phyloP scores from a whole-genome alignment of 2,329 filamentous ascomycete genomes.

The Dactylellina drechsleri region DNA sequence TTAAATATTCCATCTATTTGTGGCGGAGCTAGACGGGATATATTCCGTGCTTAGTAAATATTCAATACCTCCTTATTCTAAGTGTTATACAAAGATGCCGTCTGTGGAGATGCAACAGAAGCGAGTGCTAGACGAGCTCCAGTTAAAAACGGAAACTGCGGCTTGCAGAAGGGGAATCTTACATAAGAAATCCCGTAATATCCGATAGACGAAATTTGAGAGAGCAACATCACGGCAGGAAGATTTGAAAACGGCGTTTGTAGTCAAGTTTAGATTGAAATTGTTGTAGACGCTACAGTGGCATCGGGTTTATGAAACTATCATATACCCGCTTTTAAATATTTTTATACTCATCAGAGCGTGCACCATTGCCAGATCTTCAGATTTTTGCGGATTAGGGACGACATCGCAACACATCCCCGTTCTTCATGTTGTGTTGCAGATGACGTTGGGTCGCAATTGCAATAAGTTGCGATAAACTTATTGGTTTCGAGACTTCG shows the following conservation, averaged over 20 bases:
- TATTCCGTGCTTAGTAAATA: neutral
- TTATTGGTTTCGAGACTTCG: no score
- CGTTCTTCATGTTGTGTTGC: slow-evolving; percentile 25
- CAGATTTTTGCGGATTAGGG: no score
- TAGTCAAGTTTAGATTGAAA: neutral
- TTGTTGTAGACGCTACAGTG: no score
- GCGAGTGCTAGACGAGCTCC: neutral
- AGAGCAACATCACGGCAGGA: neutral
- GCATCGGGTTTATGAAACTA: no score
- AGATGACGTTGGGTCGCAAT: slow-evolving; percentile 25
- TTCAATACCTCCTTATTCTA: neutral
- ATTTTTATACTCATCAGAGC: no score
- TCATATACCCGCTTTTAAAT: no score
- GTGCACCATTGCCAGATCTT: no score
- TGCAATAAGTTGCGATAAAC: no score
- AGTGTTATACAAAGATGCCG: neutral
- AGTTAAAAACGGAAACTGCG: neutral
- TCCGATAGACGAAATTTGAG: neutral
- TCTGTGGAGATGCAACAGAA: neutral
- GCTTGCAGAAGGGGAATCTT: slow-evolving; percentile 22
- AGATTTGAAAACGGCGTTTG: neutral
- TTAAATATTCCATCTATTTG: neutral
- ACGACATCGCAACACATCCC: slow-evolving; percentile 27
- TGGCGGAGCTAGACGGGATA: neutral
- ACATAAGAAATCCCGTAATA: slow-evolving; percentile 44